Percentiles rank a stretch among this genome's conserved stretches.
Conservation (phyloP, 2,329 filamentous ascomycete species). For the Alternaria metachromatica region DNA sequence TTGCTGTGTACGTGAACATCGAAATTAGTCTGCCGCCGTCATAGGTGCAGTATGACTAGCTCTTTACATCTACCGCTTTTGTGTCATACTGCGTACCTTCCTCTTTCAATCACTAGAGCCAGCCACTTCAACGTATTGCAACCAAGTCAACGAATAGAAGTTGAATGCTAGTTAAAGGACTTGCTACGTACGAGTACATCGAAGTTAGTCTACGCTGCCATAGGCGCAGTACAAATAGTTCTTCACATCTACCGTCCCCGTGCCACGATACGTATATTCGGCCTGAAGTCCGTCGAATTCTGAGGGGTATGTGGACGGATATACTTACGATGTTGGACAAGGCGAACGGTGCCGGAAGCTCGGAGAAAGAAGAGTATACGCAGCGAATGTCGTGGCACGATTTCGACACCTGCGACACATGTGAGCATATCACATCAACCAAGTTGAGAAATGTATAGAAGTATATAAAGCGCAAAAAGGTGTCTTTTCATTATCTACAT, state of each 20-base stretch:
- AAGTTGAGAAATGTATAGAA: background rate
- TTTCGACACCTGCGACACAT: background rate
- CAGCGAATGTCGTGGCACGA: background rate
- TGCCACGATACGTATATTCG: background rate
- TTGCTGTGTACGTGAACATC: background rate
- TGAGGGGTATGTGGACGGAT: background rate
- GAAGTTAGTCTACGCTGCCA: background rate
- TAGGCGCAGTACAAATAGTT: background rate
- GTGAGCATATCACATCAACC: background rate
- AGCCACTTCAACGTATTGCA: background rate
- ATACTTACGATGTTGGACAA: background rate
- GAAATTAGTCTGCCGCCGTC: background rate
- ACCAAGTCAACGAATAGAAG: background rate
- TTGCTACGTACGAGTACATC: background rate
- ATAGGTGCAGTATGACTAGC: background rate
- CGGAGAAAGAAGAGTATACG: background rate
- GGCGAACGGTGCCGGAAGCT: background rate
- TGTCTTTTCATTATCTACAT: conserved; percentile 6
- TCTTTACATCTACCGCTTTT: background rate
- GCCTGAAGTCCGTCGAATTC: background rate
- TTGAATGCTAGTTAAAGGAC: background rate
- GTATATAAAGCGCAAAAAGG: background rate
- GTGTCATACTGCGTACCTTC: background rate
- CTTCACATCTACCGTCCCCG: background rate
- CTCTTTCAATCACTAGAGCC: background rate